Evolutionary conservation across 148 eudicot genomes (phyloP).

Genomic region (Vaccinium darrowii): DNA sequence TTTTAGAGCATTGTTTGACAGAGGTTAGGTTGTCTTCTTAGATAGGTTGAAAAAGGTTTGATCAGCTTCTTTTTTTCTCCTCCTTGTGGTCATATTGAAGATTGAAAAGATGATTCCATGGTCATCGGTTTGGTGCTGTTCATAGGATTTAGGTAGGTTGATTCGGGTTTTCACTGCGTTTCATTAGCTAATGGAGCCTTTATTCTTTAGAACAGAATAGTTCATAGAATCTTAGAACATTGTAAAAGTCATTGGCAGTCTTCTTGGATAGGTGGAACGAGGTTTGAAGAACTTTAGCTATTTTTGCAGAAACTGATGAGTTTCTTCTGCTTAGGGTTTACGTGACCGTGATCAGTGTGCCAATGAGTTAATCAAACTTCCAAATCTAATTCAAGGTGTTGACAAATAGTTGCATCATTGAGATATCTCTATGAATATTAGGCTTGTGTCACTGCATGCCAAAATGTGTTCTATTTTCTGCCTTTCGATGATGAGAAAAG

Average conservation of each 20-base stretch:
- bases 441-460: neutral
- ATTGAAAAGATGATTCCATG: neutral
- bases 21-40: neutral
- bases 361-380: neutral
- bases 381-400: neutral
- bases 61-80: neutral
- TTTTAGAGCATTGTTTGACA: neutral
- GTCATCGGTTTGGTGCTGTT: neutral
- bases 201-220: neutral
- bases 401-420: neutral
- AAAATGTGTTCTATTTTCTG: neutral
- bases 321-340: neutral
- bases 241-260: neutral
- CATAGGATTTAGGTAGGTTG: neutral
- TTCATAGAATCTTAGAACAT: neutral
- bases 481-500: neutral
- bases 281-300: neutral
- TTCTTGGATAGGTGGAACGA: conserved; percentile 7
- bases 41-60: neutral
- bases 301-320: neutral
- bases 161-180: neutral
- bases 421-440: neutral
- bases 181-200: neutral
- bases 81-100: neutral
- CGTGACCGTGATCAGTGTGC: neutral